Conservation (phyloP, 2,329 filamentous ascomycete genomes). For the Nigrospora osmanthi region DNA sequence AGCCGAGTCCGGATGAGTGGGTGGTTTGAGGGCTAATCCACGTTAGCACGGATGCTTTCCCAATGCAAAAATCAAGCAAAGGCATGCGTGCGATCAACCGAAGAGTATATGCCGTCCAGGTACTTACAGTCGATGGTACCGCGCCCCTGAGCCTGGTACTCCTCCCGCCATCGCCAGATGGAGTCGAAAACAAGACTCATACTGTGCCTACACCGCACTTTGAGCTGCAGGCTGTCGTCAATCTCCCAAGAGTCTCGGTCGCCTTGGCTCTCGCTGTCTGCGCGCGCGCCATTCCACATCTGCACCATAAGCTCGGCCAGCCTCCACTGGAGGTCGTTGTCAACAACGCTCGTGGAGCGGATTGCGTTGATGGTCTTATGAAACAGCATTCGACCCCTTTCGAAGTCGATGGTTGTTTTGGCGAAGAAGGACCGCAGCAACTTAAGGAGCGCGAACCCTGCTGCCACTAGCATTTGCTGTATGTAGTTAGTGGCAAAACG, state of each 20-base stretch:
- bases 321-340: conserved; percentile 73
- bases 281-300: conserved; percentile 69
- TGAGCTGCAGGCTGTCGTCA: conserved; percentile 68
- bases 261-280: conserved; percentile 37
- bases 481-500: conserved; percentile 68
- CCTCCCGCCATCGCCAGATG: conserved; percentile 79
- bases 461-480: conserved; percentile 79
- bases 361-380: conserved; percentile 63
- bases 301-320: conserved; percentile 81
- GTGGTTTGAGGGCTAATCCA: conserved; percentile 67
- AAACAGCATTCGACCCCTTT: conserved; percentile 61
- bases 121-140: conserved; percentile 63
- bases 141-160: conserved; percentile 64
- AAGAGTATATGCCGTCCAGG: neutral
- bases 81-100: no score
- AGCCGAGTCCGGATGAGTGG: conserved; percentile 75
- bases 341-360: conserved; percentile 63
- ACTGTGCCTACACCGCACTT: conserved; percentile 76
- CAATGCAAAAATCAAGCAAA: no score
- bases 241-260: conserved; percentile 43
- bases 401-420: conserved; percentile 62
- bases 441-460: conserved; percentile 69
- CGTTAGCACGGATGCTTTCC: conserved; percentile 21
- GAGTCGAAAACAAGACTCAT: conserved; percentile 82
- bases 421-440: conserved; percentile 72